A percentile compares a stretch with the other conserved stretches of the same genome.
Evolutionary conservation across 2,329 filamentous ascomycete genomes (phyloP).

Genomic region (Fonsecaea monophora): DNA sequence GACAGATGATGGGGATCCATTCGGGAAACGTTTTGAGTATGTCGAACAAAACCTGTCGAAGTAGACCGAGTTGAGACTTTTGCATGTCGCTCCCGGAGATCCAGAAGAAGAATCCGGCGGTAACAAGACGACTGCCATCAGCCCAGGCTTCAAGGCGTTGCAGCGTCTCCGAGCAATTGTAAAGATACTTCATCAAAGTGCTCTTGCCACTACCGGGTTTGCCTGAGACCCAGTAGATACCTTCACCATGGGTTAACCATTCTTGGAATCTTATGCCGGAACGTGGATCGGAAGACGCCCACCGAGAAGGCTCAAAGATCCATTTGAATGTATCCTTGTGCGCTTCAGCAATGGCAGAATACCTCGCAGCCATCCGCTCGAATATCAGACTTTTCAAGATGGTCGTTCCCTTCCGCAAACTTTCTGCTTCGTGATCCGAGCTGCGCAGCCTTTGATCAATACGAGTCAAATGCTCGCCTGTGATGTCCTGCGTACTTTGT

Average conservation of each 20-base stretch:
- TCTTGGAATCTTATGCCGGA: background rate
- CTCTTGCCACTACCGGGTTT: conserved; percentile 13
- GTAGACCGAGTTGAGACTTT: conserved; percentile 10
- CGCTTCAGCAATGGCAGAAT: conserved; percentile 5
- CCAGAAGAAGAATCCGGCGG: conserved; percentile 12
- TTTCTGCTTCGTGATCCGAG: background rate
- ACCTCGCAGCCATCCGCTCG: background rate
- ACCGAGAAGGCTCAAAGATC: conserved; percentile 3
- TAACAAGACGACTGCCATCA: background rate
- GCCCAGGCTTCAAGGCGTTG: conserved; percentile 11
- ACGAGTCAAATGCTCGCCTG: background rate
- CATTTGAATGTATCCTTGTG: conserved; percentile 6
- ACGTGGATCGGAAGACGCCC: conserved; percentile 1
- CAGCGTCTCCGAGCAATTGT: background rate
- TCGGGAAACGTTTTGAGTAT: conserved; percentile 1
- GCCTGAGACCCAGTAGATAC: conserved; percentile 13
- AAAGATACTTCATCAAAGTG: conserved; percentile 13
- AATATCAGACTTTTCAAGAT: conserved; percentile 1
- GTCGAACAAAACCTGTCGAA: conserved; percentile 7
- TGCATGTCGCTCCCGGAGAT: conserved; percentile 10
- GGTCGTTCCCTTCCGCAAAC: background rate
- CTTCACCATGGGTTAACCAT: conserved; percentile 7
- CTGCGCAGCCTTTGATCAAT: background rate
- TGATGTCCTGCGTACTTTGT: background rate
- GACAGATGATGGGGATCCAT: background rate